Conservation (phyloP, 2,329 filamentous ascomycete genomes). For the Ceratocystis colombiana region DNA sequence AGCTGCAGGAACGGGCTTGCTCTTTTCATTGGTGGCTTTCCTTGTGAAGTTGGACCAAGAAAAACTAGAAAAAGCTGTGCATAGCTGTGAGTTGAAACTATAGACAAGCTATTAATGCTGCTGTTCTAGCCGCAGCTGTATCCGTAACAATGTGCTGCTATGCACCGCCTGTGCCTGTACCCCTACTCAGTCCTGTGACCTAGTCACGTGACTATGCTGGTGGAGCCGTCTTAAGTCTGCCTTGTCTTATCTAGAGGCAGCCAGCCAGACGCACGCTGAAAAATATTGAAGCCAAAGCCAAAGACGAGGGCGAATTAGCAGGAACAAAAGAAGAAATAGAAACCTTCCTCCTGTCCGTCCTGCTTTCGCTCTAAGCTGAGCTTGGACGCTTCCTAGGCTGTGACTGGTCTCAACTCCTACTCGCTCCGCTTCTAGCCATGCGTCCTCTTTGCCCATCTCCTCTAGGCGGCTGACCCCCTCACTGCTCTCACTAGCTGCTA, state of each 20-base stretch:
- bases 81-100: too few relatives aligned
- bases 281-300: not conserved
- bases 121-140: too few relatives aligned
- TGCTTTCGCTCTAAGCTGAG: conserved; percentile 1
- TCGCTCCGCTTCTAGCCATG: not conserved
- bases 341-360: not conserved
- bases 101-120: too few relatives aligned
- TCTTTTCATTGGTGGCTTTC: not conserved
- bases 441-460: not conserved
- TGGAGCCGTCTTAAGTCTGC: too few relatives aligned
- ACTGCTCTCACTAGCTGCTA: not conserved
- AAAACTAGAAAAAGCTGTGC: too few relatives aligned
- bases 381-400: not conserved
- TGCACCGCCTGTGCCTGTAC: not conserved
- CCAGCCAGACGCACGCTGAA: not conserved
- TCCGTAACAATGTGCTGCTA: not conserved
- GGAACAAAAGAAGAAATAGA: not conserved
- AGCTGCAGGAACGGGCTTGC: not conserved
- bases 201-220: not conserved
- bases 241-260: too few relatives aligned
- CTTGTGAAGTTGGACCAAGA: not conserved
- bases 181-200: not conserved
- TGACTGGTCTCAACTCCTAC: conserved; percentile 1
- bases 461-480: not conserved
- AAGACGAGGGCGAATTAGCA: not conserved